These are phyloP conservation scores for Ophiocordyceps sinensis DNA, from an alignment of 2,329 filamentous ascomycete genomes.

Conservation along the genomic window DNA sequence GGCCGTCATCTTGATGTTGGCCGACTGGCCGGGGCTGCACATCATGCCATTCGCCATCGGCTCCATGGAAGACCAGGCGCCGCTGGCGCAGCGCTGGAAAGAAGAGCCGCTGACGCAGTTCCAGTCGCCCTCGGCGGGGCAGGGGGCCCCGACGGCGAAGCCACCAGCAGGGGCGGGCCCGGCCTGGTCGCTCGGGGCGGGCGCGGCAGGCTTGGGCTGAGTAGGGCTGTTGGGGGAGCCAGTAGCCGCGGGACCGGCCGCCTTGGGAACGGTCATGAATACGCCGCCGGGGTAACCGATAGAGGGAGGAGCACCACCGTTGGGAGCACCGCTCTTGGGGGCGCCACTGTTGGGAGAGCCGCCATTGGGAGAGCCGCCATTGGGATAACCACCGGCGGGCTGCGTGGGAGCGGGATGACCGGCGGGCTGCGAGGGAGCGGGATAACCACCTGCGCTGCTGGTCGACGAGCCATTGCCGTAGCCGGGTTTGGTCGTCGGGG, in stretches of 20 bases:
- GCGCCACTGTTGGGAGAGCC: no score
- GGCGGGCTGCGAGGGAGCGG: no score
- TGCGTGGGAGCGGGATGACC: no score
- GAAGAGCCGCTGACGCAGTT: constrained; percentile 36
- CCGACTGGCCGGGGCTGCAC: constrained; percentile 27
- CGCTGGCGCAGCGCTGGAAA: constrained; percentile 41
- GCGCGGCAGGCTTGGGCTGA: constrained; percentile 3
- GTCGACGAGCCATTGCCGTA: no score
- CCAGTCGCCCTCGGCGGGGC: constrained; percentile 33
- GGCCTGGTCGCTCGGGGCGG: constrained; percentile 7
- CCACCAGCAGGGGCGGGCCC: constrained; percentile 10
- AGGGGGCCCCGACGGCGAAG: constrained; percentile 27
- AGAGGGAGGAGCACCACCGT: no score
- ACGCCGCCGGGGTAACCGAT: not conserved
- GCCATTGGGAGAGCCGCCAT: no score
- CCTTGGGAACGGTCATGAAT: no score
- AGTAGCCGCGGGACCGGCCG: no score
- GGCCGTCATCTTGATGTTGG: constrained; percentile 19
- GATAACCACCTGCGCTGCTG: no score
- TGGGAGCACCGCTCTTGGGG: not conserved
- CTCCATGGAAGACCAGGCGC: constrained; percentile 30
- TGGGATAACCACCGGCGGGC: no score
- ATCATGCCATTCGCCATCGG: constrained; percentile 28
- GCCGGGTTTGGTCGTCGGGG: not conserved
- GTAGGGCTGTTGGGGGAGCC: constrained; percentile 2